Conservation (phyloP, 2,329 filamentous ascomycete genomes). For the Thielaviopsis euricoi region DNA sequence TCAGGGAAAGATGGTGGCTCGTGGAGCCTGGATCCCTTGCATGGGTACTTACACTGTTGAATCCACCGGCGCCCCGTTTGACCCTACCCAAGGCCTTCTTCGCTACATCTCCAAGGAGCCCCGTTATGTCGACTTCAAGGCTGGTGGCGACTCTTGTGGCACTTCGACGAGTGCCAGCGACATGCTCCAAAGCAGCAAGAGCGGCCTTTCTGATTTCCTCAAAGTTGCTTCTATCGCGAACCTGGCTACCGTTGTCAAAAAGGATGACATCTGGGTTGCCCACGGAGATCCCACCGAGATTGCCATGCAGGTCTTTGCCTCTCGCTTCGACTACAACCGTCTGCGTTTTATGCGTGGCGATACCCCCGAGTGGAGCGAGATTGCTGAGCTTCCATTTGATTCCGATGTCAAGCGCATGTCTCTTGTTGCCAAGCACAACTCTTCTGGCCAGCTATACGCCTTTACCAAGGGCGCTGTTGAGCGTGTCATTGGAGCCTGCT, state of each 20-base stretch:
- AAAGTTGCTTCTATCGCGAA: slow-evolving; percentile 42
- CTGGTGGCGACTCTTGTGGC: slow-evolving; percentile 16
- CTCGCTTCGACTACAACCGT: slow-evolving; percentile 46
- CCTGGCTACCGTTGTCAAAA: slow-evolving; percentile 30
- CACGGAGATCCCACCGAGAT: slow-evolving; percentile 54
- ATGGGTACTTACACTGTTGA: slow-evolving; percentile 41
- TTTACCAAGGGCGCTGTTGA: slow-evolving; percentile 53
- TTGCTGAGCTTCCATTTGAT: slow-evolving; percentile 55
- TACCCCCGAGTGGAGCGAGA: slow-evolving; percentile 33
- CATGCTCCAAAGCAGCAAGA: slow-evolving; percentile 23
- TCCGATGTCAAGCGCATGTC: slow-evolving; percentile 62
- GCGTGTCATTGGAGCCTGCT: slow-evolving; percentile 45
- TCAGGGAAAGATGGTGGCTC: slow-evolving; percentile 47
- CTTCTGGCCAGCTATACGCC: slow-evolving; percentile 17
- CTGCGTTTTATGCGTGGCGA: slow-evolving; percentile 32
- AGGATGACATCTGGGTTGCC: slow-evolving; percentile 36
- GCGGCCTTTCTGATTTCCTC: slow-evolving; percentile 34
- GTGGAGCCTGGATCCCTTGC: slow-evolving; percentile 40
- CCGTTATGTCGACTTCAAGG: slow-evolving; percentile 23
- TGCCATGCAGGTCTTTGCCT: slow-evolving; percentile 55
- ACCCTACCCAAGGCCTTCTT: slow-evolving; percentile 36
- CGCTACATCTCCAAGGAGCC: slow-evolving; percentile 23
- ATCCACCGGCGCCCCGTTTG: slow-evolving; percentile 35
- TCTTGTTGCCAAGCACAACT: slow-evolving; percentile 38
- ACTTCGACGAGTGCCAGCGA: slow-evolving; percentile 16